Conservation (phyloP, 805 yeast species). For the Candida dendrica region DNA sequence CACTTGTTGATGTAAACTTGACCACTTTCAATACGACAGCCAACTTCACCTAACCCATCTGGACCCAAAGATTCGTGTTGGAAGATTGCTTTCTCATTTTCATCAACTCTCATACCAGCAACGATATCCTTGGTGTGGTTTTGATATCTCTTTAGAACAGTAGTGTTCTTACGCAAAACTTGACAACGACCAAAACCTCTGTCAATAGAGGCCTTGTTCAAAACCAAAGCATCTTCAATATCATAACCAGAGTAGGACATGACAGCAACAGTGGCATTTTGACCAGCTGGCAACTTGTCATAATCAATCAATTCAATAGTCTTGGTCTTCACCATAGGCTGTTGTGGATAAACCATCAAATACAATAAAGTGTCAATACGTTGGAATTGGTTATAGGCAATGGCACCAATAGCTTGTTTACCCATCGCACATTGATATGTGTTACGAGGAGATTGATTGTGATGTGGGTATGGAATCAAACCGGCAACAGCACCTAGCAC, state of each 20-base stretch:
- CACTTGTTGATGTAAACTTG: conserved; percentile 91
- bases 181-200: conserved; percentile 98
- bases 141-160: conserved; percentile 83
- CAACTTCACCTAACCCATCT: conserved; percentile 96
- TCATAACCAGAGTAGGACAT: conserved; percentile 99
- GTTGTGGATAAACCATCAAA: conserved; percentile 97
- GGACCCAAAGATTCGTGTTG: conserved; percentile 85
- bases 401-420: conserved; percentile 99
- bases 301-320: conserved; percentile 93
- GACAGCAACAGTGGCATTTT: conserved; percentile 97
- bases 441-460: conserved; percentile 87
- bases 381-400: conserved; percentile 92
- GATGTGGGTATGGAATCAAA: conserved; percentile 86
- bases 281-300: conserved; percentile 97
- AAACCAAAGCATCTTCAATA: conserved; percentile 96
- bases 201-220: conserved; percentile 89
- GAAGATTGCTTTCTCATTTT: conserved; percentile 71
- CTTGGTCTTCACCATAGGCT: conserved; percentile 97
- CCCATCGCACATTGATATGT: conserved; percentile 96
- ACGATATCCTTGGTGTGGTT: conserved; percentile 90
- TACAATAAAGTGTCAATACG: conserved; percentile 92
- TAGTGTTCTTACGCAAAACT: conserved; percentile 85
- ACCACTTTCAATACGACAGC: conserved; percentile 83
- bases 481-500: conserved; percentile 92
- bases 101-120: conserved; percentile 86